Conservation (phyloP, 1,284 basidiomycete species). For the Tremellales sp. region DNA sequence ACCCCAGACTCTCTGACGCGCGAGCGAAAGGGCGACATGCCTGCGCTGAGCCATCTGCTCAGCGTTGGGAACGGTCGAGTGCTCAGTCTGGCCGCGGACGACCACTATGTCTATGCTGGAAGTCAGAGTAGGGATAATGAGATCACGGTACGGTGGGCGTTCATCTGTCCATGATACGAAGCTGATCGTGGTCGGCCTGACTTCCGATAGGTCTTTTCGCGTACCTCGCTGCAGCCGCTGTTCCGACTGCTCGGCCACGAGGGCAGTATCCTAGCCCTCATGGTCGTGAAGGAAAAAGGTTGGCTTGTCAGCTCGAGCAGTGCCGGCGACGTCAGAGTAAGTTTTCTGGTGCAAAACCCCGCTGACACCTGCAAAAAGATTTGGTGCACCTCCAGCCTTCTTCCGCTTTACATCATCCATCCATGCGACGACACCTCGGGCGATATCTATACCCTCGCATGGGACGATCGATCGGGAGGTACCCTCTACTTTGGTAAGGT, state of each 20-base stretch:
- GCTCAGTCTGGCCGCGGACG: slow-evolving; percentile 69
- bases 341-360: slow-evolving; percentile 21
- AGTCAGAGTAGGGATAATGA: slow-evolving; percentile 73
- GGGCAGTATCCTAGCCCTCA: slow-evolving; percentile 77
- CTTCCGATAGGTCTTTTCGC: slow-evolving; percentile 71
- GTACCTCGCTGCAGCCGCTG: slow-evolving; percentile 63
- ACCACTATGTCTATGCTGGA: slow-evolving; percentile 73
- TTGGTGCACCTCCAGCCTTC: slow-evolving; percentile 74
- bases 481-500: slow-evolving; percentile 70
- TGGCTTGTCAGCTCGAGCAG: slow-evolving; percentile 77
- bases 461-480: slow-evolving; percentile 61
- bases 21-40: slow-evolving; percentile 42
- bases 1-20: slow-evolving; percentile 46
- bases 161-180: background rate
- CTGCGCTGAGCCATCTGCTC: slow-evolving; percentile 44
- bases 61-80: slow-evolving; percentile 51
- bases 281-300: slow-evolving; percentile 66
- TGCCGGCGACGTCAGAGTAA: slow-evolving; percentile 76
- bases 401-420: slow-evolving; percentile 69
- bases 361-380: slow-evolving; percentile 54
- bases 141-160: slow-evolving; percentile 56
- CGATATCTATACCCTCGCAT: slow-evolving; percentile 84
- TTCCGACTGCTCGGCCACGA: slow-evolving; percentile 78
- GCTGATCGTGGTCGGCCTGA: background rate
- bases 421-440: slow-evolving; percentile 84